Conservation (phyloP, 2,329 filamentous ascomycete species). For the Nothomitra cinnamomea region DNA sequence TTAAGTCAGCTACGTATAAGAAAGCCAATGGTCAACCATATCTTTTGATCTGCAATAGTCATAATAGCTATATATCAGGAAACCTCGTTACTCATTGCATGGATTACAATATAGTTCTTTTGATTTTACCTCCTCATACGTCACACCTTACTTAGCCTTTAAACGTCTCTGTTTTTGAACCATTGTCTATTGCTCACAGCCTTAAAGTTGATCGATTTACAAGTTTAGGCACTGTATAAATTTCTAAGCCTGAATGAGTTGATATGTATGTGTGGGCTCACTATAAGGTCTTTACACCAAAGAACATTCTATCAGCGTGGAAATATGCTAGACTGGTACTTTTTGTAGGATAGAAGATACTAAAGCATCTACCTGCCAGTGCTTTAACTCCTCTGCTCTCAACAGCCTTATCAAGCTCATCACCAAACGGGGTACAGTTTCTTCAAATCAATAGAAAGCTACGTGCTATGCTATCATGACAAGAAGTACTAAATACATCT, state of each 20-base stretch:
- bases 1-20: background rate
- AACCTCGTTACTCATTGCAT: conserved; percentile 2
- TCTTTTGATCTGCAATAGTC: too few relatives aligned
- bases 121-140: background rate
- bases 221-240: background rate
- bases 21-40: background rate
- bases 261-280: background rate
- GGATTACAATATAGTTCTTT: background rate
- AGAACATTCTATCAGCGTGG: background rate
- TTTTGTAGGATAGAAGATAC: too few relatives aligned
- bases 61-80: too few relatives aligned
- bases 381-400: too few relatives aligned
- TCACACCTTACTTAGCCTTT: background rate
- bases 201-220: background rate
- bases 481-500: too few relatives aligned
- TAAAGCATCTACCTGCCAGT: too few relatives aligned
- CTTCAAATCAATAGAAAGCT: too few relatives aligned
- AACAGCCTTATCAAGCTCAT: too few relatives aligned
- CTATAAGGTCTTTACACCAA: background rate
- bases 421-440: too few relatives aligned
- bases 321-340: background rate
- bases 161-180: background rate
- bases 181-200: background rate
- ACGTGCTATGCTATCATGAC: too few relatives aligned
- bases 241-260: background rate